These are phyloP conservation scores for Penicillium odoratum DNA, from an alignment of 495 filamentous ascomycete species.

Conservation along the genomic window DNA sequence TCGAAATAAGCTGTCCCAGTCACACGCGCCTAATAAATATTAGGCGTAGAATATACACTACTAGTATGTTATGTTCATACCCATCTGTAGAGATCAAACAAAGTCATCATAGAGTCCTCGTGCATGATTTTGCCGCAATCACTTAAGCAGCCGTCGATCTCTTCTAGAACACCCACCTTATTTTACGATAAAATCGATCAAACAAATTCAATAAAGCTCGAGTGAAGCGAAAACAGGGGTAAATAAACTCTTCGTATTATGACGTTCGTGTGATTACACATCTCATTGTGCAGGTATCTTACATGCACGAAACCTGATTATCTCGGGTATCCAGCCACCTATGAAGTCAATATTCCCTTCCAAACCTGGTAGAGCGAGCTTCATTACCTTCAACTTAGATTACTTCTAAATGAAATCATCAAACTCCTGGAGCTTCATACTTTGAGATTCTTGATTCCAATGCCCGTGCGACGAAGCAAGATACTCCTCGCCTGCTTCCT, in stretches of 20 bases:
- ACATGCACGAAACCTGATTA: constrained; percentile 4
- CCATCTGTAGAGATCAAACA: too few species aligned
- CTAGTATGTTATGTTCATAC: too few species aligned
- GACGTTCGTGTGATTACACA: background rate
- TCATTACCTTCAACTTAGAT: background rate
- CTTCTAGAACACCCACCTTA: background rate
- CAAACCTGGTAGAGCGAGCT: background rate
- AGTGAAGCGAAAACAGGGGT: background rate
- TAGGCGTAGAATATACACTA: too few species aligned
- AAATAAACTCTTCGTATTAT: background rate
- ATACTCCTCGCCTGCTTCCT: background rate
- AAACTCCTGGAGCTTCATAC: background rate
- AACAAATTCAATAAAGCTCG: background rate
- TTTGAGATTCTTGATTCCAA: background rate
- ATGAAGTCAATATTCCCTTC: background rate
- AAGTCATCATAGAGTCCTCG: too few species aligned
- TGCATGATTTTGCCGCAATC: background rate
- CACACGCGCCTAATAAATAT: too few species aligned
- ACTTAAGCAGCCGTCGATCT: background rate
- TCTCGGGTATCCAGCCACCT: background rate
- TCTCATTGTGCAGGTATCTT: background rate
- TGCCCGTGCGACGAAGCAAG: background rate
- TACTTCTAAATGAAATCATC: background rate
- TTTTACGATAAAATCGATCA: background rate
- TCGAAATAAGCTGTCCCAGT: too few species aligned